phyloP scores from a whole-genome alignment of 2,329 filamentous ascomycete genomes.

The Fusarium anguioides region DNA sequence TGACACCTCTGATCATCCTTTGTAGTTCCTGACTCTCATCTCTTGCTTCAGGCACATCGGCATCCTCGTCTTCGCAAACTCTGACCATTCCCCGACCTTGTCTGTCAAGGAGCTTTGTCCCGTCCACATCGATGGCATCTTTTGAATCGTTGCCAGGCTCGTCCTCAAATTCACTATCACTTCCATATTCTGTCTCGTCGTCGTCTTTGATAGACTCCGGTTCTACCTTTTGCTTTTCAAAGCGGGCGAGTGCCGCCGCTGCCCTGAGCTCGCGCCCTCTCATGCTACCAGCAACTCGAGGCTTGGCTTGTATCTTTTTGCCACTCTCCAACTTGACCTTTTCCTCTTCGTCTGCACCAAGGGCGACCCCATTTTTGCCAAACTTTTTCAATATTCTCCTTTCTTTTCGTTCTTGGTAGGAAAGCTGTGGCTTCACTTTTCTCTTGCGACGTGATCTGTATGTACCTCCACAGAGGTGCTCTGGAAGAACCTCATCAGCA shows the following conservation, averaged over 20 bases:
- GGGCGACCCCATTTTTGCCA: constrained; percentile 72
- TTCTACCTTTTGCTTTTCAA: constrained; percentile 69
- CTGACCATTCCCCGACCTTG: constrained; percentile 76
- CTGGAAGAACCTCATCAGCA: constrained; percentile 68
- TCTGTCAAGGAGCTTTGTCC: constrained; percentile 71
- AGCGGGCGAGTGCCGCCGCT: constrained; percentile 79
- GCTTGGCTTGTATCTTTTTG: constrained; percentile 71
- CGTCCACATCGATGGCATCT: constrained; percentile 73
- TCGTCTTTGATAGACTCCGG: constrained; percentile 48
- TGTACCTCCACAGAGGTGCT: constrained; percentile 84
- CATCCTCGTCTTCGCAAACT: constrained; percentile 77
- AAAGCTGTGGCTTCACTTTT: constrained; percentile 63
- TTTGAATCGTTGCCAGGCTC: constrained; percentile 56
- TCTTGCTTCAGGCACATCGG: constrained; percentile 57
- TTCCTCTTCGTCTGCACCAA: constrained; percentile 75
- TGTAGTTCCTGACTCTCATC: constrained; percentile 74
- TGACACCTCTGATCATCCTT: constrained; percentile 50
- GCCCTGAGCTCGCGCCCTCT: constrained; percentile 80
- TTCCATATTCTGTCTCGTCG: constrained; percentile 55
- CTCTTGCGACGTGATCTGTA: constrained; percentile 72
- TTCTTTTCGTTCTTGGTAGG: constrained; percentile 79
- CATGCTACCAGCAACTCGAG: constrained; percentile 78
- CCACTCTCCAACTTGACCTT: constrained; percentile 76
- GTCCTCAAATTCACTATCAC: constrained; percentile 62
- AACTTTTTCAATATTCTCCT: constrained; percentile 80